Evolutionary conservation across 1,284 basidiomycete genomes (phyloP).

Genomic region (Rhodotorula sp.): DNA sequence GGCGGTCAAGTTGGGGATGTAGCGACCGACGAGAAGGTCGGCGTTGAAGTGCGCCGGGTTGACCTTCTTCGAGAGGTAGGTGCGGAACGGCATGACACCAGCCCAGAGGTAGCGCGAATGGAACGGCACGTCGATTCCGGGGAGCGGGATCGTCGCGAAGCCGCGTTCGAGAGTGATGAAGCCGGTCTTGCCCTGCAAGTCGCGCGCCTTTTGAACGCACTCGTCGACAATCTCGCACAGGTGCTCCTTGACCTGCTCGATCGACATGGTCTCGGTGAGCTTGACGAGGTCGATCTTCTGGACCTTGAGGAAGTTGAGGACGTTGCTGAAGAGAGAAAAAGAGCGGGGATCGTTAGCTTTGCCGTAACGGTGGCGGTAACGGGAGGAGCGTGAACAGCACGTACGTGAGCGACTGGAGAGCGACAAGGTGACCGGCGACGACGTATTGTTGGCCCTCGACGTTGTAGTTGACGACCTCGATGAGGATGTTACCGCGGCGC

Average conservation of each 20-base stretch:
- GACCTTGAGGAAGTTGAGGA: conserved; percentile 92
- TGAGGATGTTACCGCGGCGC: conserved; percentile 69
- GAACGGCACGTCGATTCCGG: conserved; percentile 98
- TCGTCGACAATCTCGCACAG: conserved; percentile 83
- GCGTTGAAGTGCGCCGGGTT: conserved; percentile 85
- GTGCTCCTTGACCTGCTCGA: conserved; percentile 91
- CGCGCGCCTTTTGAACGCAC: conserved; percentile 68
- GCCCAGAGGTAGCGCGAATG: conserved; percentile 98
- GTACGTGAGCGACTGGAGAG: conserved; percentile 89
- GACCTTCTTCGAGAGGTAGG: conserved; percentile 96
- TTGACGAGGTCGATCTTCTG: conserved; percentile 95
- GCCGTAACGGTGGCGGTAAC: not conserved
- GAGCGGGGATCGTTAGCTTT: not conserved
- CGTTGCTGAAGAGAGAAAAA: conserved; percentile 48
- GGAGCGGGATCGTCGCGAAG: conserved; percentile 84
- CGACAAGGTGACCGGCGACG: conserved; percentile 91
- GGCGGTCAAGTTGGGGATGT: conserved; percentile 96
- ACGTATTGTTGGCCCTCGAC: conserved; percentile 97
- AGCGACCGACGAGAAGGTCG: conserved; percentile 86
- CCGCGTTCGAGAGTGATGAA: conserved; percentile 93
- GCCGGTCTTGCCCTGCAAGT: conserved; percentile 78
- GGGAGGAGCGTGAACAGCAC: not conserved
- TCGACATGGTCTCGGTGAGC: conserved; percentile 76
- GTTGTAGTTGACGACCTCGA: conserved; percentile 97
- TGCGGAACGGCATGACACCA: conserved; percentile 94